These are phyloP conservation scores for Monascus purpureus DNA, from an alignment of 495 filamentous ascomycete species.

Conservation along the genomic window DNA sequence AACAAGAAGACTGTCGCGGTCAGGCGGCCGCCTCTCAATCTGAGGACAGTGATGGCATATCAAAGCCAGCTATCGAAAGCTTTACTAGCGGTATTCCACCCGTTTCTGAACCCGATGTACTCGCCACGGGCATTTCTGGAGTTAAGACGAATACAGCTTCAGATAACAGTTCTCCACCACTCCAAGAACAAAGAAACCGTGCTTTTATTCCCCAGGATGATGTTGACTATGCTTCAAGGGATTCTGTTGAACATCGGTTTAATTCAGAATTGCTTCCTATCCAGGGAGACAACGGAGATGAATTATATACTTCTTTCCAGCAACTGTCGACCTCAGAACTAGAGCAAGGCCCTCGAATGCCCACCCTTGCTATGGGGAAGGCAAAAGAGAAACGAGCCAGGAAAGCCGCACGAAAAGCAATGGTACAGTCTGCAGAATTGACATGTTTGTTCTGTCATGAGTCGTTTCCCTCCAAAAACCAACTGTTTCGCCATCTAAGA, in stretches of 20 bases:
- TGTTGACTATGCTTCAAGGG: conserved; percentile 34
- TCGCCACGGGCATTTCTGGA: background rate
- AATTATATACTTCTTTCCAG: conserved; percentile 9
- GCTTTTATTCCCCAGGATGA: conserved; percentile 8
- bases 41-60: background rate
- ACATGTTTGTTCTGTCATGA: conserved; percentile 48
- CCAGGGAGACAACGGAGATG: conserved; percentile 1
- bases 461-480: conserved; percentile 50
- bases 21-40: background rate
- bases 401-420: conserved; percentile 50
- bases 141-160: background rate
- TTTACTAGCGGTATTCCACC: background rate
- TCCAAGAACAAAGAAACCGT: background rate
- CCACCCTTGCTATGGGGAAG: conserved; percentile 53
- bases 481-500: conserved; percentile 62
- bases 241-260: conserved; percentile 25
- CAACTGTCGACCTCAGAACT: conserved; percentile 11
- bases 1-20: background rate
- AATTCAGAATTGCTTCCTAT: conserved; percentile 3
- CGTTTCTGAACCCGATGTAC: background rate
- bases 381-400: conserved; percentile 82
- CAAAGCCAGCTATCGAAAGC: background rate
- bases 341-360: conserved; percentile 8
- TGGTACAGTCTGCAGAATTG: conserved; percentile 19
- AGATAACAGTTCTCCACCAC: background rate